Evolutionary conservation across 225 moss, liverwort and hornwort genomes (phyloP).

Genomic region (Polytrichum formosum): DNA sequence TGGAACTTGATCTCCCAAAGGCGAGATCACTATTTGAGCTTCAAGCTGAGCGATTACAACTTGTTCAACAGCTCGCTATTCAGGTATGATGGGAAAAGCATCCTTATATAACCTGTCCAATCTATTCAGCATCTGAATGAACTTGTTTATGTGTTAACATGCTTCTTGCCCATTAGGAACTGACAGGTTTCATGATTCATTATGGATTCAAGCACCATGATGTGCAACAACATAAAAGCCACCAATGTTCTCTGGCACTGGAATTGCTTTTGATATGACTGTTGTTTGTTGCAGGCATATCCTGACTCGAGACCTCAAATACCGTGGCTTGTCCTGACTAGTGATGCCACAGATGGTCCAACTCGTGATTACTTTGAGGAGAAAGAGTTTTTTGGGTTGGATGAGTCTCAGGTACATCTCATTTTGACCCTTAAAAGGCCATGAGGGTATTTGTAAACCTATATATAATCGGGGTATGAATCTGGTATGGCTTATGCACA

Average conservation of each 20-base stretch:
- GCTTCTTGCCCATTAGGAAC: no score
- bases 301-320: constrained; percentile 57
- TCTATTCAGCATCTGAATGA: background rate
- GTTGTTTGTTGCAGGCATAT: constrained; percentile 22
- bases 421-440: background rate
- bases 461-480: no score
- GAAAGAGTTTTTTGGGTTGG: constrained; percentile 68
- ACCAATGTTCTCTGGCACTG: constrained; percentile 1
- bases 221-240: background rate
- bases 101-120: background rate
- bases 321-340: constrained; percentile 88
- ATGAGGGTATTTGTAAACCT: no score
- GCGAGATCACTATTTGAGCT: constrained; percentile 72
- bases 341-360: constrained; percentile 70
- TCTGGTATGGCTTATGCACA: no score
- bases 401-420: constrained; percentile 57
- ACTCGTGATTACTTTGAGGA: constrained; percentile 65
- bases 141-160: no score
- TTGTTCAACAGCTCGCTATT: constrained; percentile 65
- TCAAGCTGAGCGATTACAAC: constrained; percentile 75
- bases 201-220: no score
- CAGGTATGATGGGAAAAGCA: constrained; percentile 37
- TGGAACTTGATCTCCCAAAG: constrained; percentile 62
- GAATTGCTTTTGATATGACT: background rate
- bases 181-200: no score